A percentile compares a stretch with the other conserved stretches of the same genome.
These are phyloP conservation scores for Aspergillus quadrilineatus DNA, from an alignment of 2,329 filamentous ascomycete species.

Conservation along the genomic window DNA sequence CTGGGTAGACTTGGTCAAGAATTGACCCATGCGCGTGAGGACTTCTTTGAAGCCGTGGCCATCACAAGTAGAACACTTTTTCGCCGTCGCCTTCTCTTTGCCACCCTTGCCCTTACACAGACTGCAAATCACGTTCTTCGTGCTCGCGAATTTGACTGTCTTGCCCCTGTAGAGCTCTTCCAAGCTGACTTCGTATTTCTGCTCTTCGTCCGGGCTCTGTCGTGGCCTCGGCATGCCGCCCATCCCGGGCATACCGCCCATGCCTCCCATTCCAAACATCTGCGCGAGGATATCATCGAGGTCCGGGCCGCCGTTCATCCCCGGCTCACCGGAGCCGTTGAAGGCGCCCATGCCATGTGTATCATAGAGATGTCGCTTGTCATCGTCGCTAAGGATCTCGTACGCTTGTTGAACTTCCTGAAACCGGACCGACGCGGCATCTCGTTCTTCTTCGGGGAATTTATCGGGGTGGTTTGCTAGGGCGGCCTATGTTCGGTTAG, in stretches of 20 bases:
- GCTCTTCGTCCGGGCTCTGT: slow-evolving; percentile 79
- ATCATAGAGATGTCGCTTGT: slow-evolving; percentile 90
- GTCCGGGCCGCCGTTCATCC: slow-evolving; percentile 63
- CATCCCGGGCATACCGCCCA: slow-evolving; percentile 49
- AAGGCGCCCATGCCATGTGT: slow-evolving; percentile 95
- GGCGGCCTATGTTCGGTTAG: slow-evolving; percentile 61
- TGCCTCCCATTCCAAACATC: slow-evolving; percentile 73
- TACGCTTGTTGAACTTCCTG: slow-evolving; percentile 92
- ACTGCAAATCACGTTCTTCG: slow-evolving; percentile 87
- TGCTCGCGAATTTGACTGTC: slow-evolving; percentile 93
- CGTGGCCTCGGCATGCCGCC: slow-evolving; percentile 47
- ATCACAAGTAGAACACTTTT: slow-evolving; percentile 78
- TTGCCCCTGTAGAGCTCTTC: slow-evolving; percentile 99
- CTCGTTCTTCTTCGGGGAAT: slow-evolving; percentile 79
- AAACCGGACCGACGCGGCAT: slow-evolving; percentile 85
- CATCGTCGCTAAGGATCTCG: slow-evolving; percentile 94
- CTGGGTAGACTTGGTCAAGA: slow-evolving; percentile 76
- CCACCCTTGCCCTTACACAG: slow-evolving; percentile 86
- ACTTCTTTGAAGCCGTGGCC: slow-evolving; percentile 75
- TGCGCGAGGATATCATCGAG: slow-evolving; percentile 89
- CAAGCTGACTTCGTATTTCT: slow-evolving; percentile 84
- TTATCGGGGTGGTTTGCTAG: slow-evolving; percentile 93
- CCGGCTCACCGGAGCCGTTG: slow-evolving; percentile 69
- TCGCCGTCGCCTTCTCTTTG: slow-evolving; percentile 85
- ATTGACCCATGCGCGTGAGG: slow-evolving; percentile 80